Base-by-base conservation (phyloP, 208 protist species). In the Leishmania tropica region DNA sequence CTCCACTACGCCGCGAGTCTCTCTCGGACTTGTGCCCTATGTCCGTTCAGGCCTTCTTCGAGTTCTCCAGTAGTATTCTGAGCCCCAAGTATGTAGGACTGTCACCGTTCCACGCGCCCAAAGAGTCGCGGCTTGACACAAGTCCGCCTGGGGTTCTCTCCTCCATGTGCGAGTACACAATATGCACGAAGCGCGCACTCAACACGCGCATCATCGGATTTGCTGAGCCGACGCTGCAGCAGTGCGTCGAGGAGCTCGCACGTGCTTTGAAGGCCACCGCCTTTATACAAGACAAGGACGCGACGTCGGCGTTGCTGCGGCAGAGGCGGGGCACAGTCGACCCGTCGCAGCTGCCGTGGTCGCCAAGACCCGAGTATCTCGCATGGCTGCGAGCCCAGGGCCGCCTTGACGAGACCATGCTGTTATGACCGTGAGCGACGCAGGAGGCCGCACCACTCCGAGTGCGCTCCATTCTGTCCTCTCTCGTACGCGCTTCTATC, bases 181-280 rank as follows among this genome's bases (percentile, higher is more conserved):
- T 93, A 76, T 98, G 95, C 85, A 93, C 90, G 24, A 95, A 93
- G 76, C 88, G 90, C 1, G 92, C 92, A 1, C 82, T 98, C 37
- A 98, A 98, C 81, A 95, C 88, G 1, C 92, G 90, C 58, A 95
- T 98, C 72, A 95, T 98, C 56, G 92, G 95, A 15, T 98, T 98
- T 77, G 89, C 90, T 17, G 93, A 98, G 62, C 93, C 95, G 31
- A 92, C 95, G 37, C 83, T 98, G 62, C 80, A 92, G 75, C 85
- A 93, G 72, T 98, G 95, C 86, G 82, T 92, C n/a, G 87, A 98
- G 47, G 88, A 91, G 56, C 78, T 96, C 31, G 84, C 87, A 28
- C 74, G 92, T 10, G 78, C 88, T 51, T n/a, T 92, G 42, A 89
- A 81, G 64, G 92, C 94, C 11, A 93, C 84, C n/a, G 7, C 62